These are phyloP conservation scores for Diaporthe sp. DNA, from an alignment of 2,329 filamentous ascomycete species.

Conservation along the genomic window DNA sequence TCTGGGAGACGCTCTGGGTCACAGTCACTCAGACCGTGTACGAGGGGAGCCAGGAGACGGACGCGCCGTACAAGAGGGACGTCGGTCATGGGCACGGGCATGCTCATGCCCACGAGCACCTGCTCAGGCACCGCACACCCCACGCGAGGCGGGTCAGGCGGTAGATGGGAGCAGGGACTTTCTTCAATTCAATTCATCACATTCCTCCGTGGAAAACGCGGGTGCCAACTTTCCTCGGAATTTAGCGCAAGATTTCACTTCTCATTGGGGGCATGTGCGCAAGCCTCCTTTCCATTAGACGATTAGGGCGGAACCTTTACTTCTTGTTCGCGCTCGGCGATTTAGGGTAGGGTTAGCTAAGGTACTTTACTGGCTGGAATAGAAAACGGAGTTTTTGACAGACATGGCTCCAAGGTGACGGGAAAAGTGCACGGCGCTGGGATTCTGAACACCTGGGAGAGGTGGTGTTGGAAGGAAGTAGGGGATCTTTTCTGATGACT, in stretches of 20 bases:
- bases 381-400: neutral
- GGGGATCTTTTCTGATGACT: neutral
- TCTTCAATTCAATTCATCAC: neutral
- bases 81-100: neutral
- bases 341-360: neutral
- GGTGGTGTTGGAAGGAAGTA: neutral
- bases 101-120: slow-evolving; percentile 43
- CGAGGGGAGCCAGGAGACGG: slow-evolving; percentile 39
- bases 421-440: neutral
- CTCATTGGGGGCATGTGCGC: neutral
- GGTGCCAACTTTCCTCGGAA: too few relatives aligned
- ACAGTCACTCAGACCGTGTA: slow-evolving; percentile 45
- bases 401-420: neutral
- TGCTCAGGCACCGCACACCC: slow-evolving; percentile 31
- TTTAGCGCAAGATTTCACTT: neutral
- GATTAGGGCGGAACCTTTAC: neutral
- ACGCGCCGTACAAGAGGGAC: slow-evolving; percentile 29
- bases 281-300: neutral
- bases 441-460: neutral
- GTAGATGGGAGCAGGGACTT: neutral
- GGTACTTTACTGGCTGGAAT: neutral
- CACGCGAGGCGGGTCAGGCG: slow-evolving; percentile 21
- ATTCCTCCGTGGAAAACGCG: neutral
- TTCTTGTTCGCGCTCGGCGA: neutral
- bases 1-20: slow-evolving; percentile 59